Conservation (phyloP, 441 rosid species). For the Arabidopsis hybrid region DNA sequence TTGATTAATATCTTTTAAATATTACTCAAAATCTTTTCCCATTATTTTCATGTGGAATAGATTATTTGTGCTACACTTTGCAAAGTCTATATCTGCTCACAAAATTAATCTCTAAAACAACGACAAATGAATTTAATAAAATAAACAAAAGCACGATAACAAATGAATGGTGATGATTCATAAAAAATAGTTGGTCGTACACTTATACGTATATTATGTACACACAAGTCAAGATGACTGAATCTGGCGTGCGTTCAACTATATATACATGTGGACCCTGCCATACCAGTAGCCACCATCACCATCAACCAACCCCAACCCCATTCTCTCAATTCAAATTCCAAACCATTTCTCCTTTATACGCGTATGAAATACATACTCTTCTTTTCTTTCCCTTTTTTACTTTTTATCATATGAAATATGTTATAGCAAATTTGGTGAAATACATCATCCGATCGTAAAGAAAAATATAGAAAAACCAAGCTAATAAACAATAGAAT, state of each 20-base stretch:
- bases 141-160: not conserved
- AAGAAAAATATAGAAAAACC: too few species aligned
- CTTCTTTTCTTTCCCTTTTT: too few species aligned
- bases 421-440: too few species aligned
- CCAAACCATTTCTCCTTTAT: not conserved
- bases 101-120: not conserved
- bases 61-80: not conserved
- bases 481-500: too few species aligned
- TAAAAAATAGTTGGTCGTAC: slow-evolving; percentile 6
- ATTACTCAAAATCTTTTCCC: too few species aligned
- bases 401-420: too few species aligned
- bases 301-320: slow-evolving; percentile 37
- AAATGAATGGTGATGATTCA: slow-evolving; percentile 29
- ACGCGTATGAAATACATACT: not conserved
- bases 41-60: too few species aligned
- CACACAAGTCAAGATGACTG: slow-evolving; percentile 31
- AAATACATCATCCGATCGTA: too few species aligned
- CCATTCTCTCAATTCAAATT: slow-evolving; percentile 35
- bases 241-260: slow-evolving; percentile 40
- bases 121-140: not conserved
- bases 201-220: slow-evolving; percentile 8
- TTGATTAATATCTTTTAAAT: too few species aligned
- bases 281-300: slow-evolving; percentile 35
- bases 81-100: not conserved
- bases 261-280: slow-evolving; percentile 39